Percentiles rank a stretch among this genome's conserved stretches.
These are phyloP conservation scores for Amylostereum chailletii DNA, from an alignment of 1,284 basidiomycete species.

Conservation along the genomic window DNA sequence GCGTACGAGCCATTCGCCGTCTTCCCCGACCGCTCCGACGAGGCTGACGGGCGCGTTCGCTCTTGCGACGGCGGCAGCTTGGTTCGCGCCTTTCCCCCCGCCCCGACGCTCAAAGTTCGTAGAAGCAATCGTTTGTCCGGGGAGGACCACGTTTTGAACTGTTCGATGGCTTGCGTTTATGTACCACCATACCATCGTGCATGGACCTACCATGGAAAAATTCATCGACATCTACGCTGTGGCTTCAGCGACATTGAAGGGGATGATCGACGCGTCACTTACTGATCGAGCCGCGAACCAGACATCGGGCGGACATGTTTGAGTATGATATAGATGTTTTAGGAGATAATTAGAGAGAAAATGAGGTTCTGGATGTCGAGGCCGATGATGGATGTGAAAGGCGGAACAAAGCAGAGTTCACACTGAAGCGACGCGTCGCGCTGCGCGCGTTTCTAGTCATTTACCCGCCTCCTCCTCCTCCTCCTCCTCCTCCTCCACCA, in stretches of 20 bases:
- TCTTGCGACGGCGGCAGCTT: slow-evolving; percentile 43
- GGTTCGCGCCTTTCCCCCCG: slow-evolving; percentile 55
- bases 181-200: not conserved
- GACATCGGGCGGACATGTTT: slow-evolving; percentile 19
- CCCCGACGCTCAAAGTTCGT: slow-evolving; percentile 33
- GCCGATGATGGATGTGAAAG: too few species aligned
- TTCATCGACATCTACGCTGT: slow-evolving; percentile 41
- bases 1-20: slow-evolving; percentile 38
- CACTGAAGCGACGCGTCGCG: not conserved
- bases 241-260: not conserved
- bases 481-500: not conserved
- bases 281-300: slow-evolving; percentile 50
- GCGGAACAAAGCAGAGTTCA: not conserved
- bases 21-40: slow-evolving; percentile 37
- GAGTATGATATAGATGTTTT: not conserved
- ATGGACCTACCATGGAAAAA: slow-evolving; percentile 39
- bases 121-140: slow-evolving; percentile 51
- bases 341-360: not conserved
- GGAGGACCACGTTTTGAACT: slow-evolving; percentile 43
- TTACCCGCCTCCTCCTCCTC: not conserved
- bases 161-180: slow-evolving; percentile 1
- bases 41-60: slow-evolving; percentile 37
- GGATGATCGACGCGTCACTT: slow-evolving; percentile 12
- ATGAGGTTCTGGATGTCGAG: not conserved
- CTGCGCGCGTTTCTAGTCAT: not conserved